Evolutionary conservation across 805 yeast genomes (phyloP), one percentile per base, ranked within the genome.

Genomic region (Schwanniomyces yamadae): DNA sequence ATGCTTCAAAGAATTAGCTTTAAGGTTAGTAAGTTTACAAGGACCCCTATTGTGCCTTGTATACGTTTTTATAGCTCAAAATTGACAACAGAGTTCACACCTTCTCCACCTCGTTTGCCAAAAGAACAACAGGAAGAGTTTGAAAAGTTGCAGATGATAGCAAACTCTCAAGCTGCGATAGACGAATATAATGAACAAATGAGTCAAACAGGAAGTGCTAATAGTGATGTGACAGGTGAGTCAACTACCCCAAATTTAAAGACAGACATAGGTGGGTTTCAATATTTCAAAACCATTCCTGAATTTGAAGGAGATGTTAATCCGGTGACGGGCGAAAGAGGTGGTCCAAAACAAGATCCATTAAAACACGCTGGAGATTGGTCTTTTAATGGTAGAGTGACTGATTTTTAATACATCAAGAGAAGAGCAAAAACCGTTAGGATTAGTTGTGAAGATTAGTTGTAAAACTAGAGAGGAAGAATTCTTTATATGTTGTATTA

Each of bases 301-400:
- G 99, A 93, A 54, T 93, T 93, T 55, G 96, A 90, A 61, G 99
- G 99, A 1, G 90, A 89, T 43, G 79, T 73, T 12, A 93, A 93
- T 55, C 99, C 99, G 0, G 75, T 69, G 39, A 93, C 99, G 1
- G 99, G 99, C 3, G 99, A 93, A 62, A 71, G 83, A 15, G 96
- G 96, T 31, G 99, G 99, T 0, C 99, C 99, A 17, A 93, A 93
- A 54, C 98, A 93, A 59, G 97, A 93, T 54, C 99, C 99, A 0
- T 71, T 88, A 45, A 78, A 80, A 50, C 91, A 87, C 50, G 89
- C 89, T 12, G 61, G 60, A 33, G 98, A 90, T 51, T 93, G 95
- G 78, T 82, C 96, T 6, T 93, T 83, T 60, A 91, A 93, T 54
- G 99, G 99, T 0, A 77, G 98, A 55, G 96, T 88, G 20, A 91